Conservation (phyloP, 2,329 filamentous ascomycete species). For the Tolypocladium inflatum region DNA sequence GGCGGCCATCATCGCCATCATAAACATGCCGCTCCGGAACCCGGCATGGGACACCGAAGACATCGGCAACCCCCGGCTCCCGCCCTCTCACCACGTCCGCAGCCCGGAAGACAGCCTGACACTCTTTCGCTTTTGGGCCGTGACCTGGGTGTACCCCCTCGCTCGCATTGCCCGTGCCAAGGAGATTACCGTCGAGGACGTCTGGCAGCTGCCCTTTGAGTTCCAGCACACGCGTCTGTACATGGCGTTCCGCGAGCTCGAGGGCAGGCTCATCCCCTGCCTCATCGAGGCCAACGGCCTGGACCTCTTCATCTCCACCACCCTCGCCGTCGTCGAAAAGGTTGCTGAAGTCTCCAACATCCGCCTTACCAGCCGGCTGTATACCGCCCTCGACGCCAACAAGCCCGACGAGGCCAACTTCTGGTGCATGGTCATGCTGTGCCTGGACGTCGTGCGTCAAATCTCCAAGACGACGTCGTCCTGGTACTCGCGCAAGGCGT, state of each 20-base stretch:
- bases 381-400: constrained; percentile 20
- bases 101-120: constrained; percentile 70
- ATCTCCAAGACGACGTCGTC: constrained; percentile 31
- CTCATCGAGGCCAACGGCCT: constrained; percentile 69
- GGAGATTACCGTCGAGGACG: constrained; percentile 67
- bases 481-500: constrained; percentile 78
- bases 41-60: constrained; percentile 21
- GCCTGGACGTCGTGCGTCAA: constrained; percentile 22
- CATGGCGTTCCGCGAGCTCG: constrained; percentile 60
- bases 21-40: constrained; percentile 26
- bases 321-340: constrained; percentile 47
- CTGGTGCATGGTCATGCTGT: constrained; percentile 27
- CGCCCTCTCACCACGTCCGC: constrained; percentile 37
- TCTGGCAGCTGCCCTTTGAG: constrained; percentile 71
- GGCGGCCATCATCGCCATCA: constrained; percentile 19
- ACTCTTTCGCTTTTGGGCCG: constrained; percentile 75
- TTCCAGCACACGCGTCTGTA: constrained; percentile 75
- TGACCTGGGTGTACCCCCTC: constrained; percentile 73
- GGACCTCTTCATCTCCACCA: constrained; percentile 61
- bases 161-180: constrained; percentile 54
- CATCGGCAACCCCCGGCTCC: constrained; percentile 17
- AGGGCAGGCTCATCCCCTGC: constrained; percentile 61
- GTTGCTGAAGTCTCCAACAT: constrained; percentile 28
- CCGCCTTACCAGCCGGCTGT: constrained; percentile 25
- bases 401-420: constrained; percentile 19